Conservation (phyloP, 2,329 filamentous ascomycete genomes). For the Blastomyces parvus region DNA sequence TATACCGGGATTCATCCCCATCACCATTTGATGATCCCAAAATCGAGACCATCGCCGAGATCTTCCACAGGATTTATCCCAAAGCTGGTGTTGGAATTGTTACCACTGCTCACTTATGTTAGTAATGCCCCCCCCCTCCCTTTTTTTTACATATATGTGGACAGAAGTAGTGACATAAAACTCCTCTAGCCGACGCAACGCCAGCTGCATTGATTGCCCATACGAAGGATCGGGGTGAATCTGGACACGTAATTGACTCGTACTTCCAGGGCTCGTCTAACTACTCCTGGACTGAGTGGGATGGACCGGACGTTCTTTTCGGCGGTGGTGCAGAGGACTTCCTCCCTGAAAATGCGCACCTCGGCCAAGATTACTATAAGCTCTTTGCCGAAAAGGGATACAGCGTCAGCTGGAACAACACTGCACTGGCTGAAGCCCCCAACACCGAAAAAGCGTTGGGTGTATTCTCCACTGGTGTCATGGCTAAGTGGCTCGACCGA, state of each 20-base stretch:
- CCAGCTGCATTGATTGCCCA: slow-evolving; percentile 66
- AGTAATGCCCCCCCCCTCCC: slow-evolving; percentile 3
- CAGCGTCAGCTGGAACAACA: slow-evolving; percentile 63
- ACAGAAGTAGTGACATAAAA: not conserved
- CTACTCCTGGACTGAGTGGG: slow-evolving; percentile 68
- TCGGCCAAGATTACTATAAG: slow-evolving; percentile 62
- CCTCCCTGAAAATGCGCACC: slow-evolving; percentile 56
- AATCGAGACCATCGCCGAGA: slow-evolving; percentile 65
- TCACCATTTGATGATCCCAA: slow-evolving; percentile 74
- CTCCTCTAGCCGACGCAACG: slow-evolving; percentile 63
- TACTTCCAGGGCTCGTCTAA: slow-evolving; percentile 67
- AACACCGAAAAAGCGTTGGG: slow-evolving; percentile 59
- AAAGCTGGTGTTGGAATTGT: slow-evolving; percentile 56
- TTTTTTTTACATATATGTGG: too few species aligned
- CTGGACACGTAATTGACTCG: slow-evolving; percentile 64
- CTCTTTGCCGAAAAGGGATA: slow-evolving; percentile 65
- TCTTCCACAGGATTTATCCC: slow-evolving; percentile 59
- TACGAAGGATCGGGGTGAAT: slow-evolving; percentile 59
- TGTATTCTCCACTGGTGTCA: slow-evolving; percentile 64
- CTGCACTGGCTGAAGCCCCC: slow-evolving; percentile 50
- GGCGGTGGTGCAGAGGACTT: slow-evolving; percentile 79
- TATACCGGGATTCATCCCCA: slow-evolving; percentile 68
- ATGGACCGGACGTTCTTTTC: slow-evolving; percentile 70
- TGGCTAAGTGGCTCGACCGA: slow-evolving; percentile 79
- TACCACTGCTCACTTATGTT: slow-evolving; percentile 57